Base-by-base conservation (phyloP, 208 protist species). In the Kentomonas sorsogonicus region DNA sequence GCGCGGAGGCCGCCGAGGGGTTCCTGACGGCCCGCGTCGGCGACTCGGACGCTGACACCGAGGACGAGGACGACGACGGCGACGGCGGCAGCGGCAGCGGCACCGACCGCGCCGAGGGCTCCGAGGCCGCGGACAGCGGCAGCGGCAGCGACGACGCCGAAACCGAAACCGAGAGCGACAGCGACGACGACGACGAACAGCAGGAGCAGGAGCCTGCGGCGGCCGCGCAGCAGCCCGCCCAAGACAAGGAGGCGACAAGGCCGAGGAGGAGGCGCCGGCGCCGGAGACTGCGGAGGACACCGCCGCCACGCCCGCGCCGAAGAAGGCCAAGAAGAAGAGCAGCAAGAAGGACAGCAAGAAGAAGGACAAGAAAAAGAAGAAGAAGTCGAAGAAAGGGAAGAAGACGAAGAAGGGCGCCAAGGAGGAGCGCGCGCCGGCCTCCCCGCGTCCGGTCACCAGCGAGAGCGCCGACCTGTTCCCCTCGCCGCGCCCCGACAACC, bases 21-120 rank as follows among this genome's bases (percentile, higher is more conserved):
- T 18, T 25, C 11, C n/a, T n/a, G n/a, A n/a, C n/a, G n/a, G n/a
- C n/a, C n/a, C n/a, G n/a, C n/a, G n/a, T n/a, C n/a, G n/a, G n/a
- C n/a, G n/a, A n/a, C n/a, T n/a, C n/a, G n/a, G n/a, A n/a, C 18
- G n/a, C 29, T 6, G 15, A 26, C 52, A 44, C 10, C 51, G n/a
- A 26, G 18, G 9, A 18, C 4, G 18, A 34, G 20, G n/a, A 10
- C 25, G 29, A 38, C 29, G 52, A n/a, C 4, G 6, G 5, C 52
- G 41, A 26, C 3, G 4, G 18, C 26, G 10, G 15, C 39, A 16
- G 4, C n/a, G 25, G 0, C 22, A 20, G 3, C 13, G 6, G 20
- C 7, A 31, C 5, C 22, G 52, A 60, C 46, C 48, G 40, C 46
- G 52, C 44, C 51, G 61, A 46, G 36, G 61, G 46, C 26, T 31